Evolutionary conservation across 73 alveolate genomes (phyloP).

Genomic region (Diophrys sp.): DNA sequence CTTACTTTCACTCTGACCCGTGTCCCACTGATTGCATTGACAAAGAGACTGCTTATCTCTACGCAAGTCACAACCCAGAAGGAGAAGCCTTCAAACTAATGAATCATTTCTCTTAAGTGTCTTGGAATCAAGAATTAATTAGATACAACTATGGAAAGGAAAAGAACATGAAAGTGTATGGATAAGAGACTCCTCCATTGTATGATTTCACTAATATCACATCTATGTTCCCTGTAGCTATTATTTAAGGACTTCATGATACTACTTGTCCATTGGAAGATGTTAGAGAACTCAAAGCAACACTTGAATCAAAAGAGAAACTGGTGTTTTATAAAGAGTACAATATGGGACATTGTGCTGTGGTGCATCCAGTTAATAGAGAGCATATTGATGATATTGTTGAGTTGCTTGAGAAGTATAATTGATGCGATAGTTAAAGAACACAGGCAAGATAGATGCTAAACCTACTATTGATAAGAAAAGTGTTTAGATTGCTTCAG

Average conservation of each 20-base stretch:
- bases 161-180: background rate
- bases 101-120: background rate
- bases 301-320: background rate
- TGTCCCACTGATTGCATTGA: background rate
- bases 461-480: no score
- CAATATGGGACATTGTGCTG: background rate
- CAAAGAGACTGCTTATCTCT: background rate
- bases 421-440: no score
- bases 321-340: background rate
- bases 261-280: background rate
- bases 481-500: no score
- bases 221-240: background rate
- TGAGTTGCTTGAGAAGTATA: background rate
- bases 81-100: background rate
- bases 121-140: background rate
- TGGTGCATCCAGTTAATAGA: background rate
- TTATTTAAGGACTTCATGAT: background rate
- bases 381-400: background rate
- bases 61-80: background rate
- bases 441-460: no score
- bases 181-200: background rate
- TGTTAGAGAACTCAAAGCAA: background rate
- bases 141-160: slow-evolving; percentile 2
- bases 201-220: background rate
- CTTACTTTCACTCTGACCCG: background rate